Evolutionary conservation across 2,329 filamentous ascomycete genomes (phyloP).

Genomic region (Cercospora citrullina): DNA sequence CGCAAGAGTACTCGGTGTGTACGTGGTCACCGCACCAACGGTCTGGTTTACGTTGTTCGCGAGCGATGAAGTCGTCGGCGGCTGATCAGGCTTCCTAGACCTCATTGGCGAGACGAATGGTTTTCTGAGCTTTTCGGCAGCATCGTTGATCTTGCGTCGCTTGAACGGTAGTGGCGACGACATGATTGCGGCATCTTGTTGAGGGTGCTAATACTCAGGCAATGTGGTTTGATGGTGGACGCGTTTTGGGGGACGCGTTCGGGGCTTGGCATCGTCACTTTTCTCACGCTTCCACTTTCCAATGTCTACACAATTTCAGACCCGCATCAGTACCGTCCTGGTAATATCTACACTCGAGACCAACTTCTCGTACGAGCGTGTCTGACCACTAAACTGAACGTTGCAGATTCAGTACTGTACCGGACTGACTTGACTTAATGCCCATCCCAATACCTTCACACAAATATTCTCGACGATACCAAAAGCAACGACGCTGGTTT

Average conservation of each 20-base stretch:
- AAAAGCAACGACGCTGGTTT: too few relatives aligned
- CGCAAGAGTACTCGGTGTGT: slow-evolving; percentile 35
- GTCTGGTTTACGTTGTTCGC: slow-evolving; percentile 21
- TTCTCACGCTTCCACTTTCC: background rate
- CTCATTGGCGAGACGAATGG: slow-evolving; percentile 72
- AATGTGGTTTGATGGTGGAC: background rate
- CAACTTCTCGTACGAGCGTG: too few relatives aligned
- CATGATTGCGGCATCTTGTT: slow-evolving; percentile 14
- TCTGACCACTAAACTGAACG: too few relatives aligned
- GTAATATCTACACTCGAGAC: background rate
- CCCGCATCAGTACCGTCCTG: background rate
- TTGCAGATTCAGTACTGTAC: too few relatives aligned
- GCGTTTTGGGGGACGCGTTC: slow-evolving; percentile 1
- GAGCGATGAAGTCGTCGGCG: slow-evolving; percentile 21
- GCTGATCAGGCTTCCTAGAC: slow-evolving; percentile 39
- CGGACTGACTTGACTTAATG: too few relatives aligned
- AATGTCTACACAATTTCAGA: background rate
- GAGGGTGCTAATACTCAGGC: background rate
- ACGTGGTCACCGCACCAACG: slow-evolving; percentile 22
- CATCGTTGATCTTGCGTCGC: slow-evolving; percentile 62
- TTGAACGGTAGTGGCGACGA: slow-evolving; percentile 46
- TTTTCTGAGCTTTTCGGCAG: slow-evolving; percentile 61
- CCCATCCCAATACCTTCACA: too few relatives aligned
- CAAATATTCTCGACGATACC: too few relatives aligned
- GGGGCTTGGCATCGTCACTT: background rate